Conservation (phyloP, 768 basidiomycete species). For the Leucosporidium yakuticum region DNA sequence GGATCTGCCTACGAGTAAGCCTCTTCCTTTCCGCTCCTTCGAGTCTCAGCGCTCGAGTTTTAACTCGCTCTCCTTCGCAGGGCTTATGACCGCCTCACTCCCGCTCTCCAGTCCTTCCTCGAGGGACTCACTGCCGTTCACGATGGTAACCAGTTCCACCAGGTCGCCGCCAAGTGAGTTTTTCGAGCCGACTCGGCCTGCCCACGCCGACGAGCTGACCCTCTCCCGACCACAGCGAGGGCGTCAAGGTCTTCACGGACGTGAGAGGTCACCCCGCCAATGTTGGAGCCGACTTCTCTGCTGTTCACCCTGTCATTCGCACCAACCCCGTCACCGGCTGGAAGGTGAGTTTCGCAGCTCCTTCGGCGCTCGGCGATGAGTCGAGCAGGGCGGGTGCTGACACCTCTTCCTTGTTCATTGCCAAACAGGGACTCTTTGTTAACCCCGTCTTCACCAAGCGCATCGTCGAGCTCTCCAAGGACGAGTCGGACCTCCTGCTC, state of each 20-base stretch:
- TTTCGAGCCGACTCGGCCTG: constrained; percentile 17
- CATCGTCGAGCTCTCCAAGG: constrained; percentile 25
- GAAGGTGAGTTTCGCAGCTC: not conserved
- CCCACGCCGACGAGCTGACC: constrained; percentile 1
- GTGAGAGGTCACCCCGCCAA: constrained; percentile 52
- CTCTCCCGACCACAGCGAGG: not conserved
- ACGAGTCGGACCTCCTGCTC: constrained; percentile 43
- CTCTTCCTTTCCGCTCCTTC: not conserved
- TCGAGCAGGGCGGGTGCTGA: constrained; percentile 38
- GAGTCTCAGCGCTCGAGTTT: not conserved
- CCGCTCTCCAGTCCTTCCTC: constrained; percentile 42
- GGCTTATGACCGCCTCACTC: too few relatives aligned
- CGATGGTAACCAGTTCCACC: constrained; percentile 41
- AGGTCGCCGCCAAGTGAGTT: constrained; percentile 38
- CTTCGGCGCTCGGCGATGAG: constrained; percentile 30
- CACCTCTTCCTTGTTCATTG: constrained; percentile 40
- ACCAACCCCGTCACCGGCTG: constrained; percentile 35
- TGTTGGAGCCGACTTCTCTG: constrained; percentile 49
- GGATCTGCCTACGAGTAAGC: not conserved
- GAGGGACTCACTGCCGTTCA: constrained; percentile 58
- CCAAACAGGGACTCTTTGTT: constrained; percentile 35
- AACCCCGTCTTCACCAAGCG: constrained; percentile 28
- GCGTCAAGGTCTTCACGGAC: not conserved
- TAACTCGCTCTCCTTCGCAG: too few relatives aligned
- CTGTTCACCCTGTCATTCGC: constrained; percentile 47